phyloP scores from a whole-genome alignment of 1,284 basidiomycete genomes.

The Vanrija pseudolonga region DNA sequence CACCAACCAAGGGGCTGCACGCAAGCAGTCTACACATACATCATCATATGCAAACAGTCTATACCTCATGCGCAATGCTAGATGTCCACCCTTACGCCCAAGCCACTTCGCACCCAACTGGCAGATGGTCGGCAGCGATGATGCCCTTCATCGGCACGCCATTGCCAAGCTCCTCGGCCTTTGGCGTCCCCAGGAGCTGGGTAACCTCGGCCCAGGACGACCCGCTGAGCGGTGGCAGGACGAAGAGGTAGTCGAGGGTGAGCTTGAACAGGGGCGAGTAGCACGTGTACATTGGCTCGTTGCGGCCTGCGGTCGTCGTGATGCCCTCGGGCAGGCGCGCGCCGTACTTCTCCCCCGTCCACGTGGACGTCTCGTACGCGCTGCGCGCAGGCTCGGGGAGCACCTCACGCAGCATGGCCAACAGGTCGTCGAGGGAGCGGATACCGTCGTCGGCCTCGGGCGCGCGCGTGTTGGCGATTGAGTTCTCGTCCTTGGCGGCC shows the following conservation, averaged over 20 bases:
- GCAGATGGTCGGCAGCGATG: constrained; percentile 83
- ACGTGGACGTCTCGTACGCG: constrained; percentile 56
- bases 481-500: constrained; percentile 56
- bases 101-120: constrained; percentile 55
- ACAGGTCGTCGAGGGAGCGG: constrained; percentile 61
- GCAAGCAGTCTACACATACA: neutral
- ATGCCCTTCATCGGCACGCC: constrained; percentile 77
- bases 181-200: constrained; percentile 64
- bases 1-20: neutral
- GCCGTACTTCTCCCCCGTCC: constrained; percentile 51
- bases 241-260: constrained; percentile 82
- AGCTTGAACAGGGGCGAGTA: constrained; percentile 62
- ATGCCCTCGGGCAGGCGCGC: constrained; percentile 50
- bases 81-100: constrained; percentile 1
- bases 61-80: neutral
- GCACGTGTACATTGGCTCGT: constrained; percentile 60
- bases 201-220: constrained; percentile 53
- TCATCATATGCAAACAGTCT: neutral
- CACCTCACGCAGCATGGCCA: constrained; percentile 53
- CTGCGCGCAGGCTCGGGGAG: constrained; percentile 24
- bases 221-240: constrained; percentile 37
- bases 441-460: constrained; percentile 67
- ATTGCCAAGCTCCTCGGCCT: constrained; percentile 60
- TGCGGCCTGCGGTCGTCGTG: constrained; percentile 51
- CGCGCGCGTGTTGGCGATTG: constrained; percentile 71